Percentiles rank a stretch among this genome's conserved stretches.
Evolutionary conservation across 768 basidiomycete species (phyloP).

Genomic region (Suillus decipiens): DNA sequence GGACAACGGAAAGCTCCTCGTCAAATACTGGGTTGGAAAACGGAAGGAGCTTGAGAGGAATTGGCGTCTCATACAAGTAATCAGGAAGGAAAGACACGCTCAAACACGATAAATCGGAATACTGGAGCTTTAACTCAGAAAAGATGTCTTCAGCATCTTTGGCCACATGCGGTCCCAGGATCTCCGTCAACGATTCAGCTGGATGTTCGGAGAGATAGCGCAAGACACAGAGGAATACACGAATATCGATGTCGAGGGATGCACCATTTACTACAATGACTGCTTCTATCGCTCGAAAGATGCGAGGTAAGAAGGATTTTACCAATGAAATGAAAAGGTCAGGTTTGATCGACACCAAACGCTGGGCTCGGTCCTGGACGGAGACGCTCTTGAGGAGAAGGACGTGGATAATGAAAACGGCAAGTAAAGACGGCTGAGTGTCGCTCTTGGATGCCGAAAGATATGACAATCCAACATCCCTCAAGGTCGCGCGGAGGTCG

Average conservation of each 20-base stretch:
- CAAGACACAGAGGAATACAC: slow-evolving; percentile 50
- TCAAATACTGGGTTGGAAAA: slow-evolving; percentile 47
- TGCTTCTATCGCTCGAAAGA: slow-evolving; percentile 36
- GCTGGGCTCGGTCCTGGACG: slow-evolving; percentile 42
- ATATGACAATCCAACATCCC: not conserved
- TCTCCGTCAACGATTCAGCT: slow-evolving; percentile 20
- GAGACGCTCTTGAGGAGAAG: slow-evolving; percentile 40
- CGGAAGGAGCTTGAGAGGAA: slow-evolving; percentile 32
- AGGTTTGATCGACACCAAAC: slow-evolving; percentile 25
- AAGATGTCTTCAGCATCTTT: slow-evolving; percentile 26
- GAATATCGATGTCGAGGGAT: slow-evolving; percentile 53
- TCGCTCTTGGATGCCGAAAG: not conserved
- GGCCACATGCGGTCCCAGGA: slow-evolving; percentile 33
- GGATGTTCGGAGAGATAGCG: slow-evolving; percentile 33
- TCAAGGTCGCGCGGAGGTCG: not conserved
- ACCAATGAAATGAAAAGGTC: slow-evolving; percentile 35
- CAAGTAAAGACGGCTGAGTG: slow-evolving; percentile 28
- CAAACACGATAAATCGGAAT: slow-evolving; percentile 24
- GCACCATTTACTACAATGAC: slow-evolving; percentile 22
- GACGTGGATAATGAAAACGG: slow-evolving; percentile 40
- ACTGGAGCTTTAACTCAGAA: slow-evolving; percentile 18
- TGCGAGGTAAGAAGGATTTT: slow-evolving; percentile 40
- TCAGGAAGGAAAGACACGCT: slow-evolving; percentile 21
- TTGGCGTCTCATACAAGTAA: not conserved
- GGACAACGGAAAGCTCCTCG: slow-evolving; percentile 39